phyloP scores from a whole-genome alignment of 306 rosid species.

The Cucurbita moschata region DNA sequence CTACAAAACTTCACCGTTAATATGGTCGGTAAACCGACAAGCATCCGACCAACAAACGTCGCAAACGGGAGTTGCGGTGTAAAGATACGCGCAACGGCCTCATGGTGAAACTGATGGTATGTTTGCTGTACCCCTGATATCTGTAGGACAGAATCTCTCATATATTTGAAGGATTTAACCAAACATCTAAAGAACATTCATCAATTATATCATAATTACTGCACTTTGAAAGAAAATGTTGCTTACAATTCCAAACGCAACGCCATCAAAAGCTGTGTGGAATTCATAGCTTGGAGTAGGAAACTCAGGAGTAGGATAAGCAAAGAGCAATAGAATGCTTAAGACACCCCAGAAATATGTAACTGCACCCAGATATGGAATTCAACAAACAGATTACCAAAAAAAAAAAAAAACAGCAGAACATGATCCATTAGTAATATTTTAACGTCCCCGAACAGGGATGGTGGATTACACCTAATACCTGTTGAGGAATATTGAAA shows the following conservation, averaged over 20 bases:
- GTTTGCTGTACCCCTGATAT: constrained; percentile 88
- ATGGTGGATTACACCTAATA: neutral
- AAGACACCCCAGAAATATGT: constrained; percentile 62
- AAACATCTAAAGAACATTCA: neutral
- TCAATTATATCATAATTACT: neutral
- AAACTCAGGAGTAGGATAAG: constrained; percentile 93
- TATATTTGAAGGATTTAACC: neutral
- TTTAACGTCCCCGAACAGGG: neutral
- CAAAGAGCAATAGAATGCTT: constrained; percentile 82
- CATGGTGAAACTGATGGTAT: constrained; percentile 86
- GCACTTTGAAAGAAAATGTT: constrained; percentile 3
- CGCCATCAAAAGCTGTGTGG: constrained; percentile 90
- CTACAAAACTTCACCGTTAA: constrained; percentile 76
- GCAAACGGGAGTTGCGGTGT: constrained; percentile 33
- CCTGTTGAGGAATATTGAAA: too few species aligned
- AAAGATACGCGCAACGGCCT: constrained; percentile 44
- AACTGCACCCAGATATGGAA: constrained; percentile 40
- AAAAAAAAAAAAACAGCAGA: neutral
- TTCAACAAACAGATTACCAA: neutral
- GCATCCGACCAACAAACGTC: constrained; percentile 54
- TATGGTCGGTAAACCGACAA: constrained; percentile 75
- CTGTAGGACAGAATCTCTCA: constrained; percentile 21
- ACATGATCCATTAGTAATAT: neutral
- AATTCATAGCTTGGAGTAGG: constrained; percentile 94
- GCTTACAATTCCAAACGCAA: constrained; percentile 94